Evolutionary conservation across 177 flowering plant genomes (phyloP).

Genomic region (Telopea speciosissima): DNA sequence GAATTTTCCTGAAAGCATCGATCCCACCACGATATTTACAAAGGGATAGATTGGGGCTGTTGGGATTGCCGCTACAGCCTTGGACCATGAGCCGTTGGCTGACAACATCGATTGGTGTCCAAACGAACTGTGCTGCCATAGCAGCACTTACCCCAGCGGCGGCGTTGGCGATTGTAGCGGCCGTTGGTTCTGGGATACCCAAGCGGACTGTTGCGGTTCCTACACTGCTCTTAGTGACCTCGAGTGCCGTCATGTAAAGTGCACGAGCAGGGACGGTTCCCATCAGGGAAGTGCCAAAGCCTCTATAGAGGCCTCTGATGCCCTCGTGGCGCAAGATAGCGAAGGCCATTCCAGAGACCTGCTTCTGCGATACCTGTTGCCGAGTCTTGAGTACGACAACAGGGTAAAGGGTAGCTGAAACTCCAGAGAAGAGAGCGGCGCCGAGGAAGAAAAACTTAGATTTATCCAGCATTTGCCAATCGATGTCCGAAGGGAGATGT

Average conservation of each 20-base stretch:
- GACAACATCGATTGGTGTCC: slow-evolving; percentile 81
- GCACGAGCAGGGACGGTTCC: slow-evolving; percentile 86
- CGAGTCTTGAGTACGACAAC: slow-evolving; percentile 66
- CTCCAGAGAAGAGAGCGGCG: slow-evolving; percentile 63
- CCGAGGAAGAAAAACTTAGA: slow-evolving; percentile 77
- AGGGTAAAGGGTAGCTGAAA: slow-evolving; percentile 66
- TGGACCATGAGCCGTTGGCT: slow-evolving; percentile 85
- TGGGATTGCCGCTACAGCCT: slow-evolving; percentile 22
- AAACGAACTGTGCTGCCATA: slow-evolving; percentile 77
- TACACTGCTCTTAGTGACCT: slow-evolving; percentile 63
- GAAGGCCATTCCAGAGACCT: slow-evolving; percentile 35
- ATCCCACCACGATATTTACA: slow-evolving; percentile 59
- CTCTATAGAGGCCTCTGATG: slow-evolving; percentile 55
- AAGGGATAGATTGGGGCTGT: slow-evolving; percentile 12
- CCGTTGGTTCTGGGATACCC: slow-evolving; percentile 52
- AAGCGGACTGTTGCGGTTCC: slow-evolving; percentile 42
- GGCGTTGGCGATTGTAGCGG: slow-evolving; percentile 60
- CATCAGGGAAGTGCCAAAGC: slow-evolving; percentile 69
- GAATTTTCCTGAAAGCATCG: slow-evolving; percentile 71
- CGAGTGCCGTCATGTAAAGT: slow-evolving; percentile 76
- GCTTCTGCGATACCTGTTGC: slow-evolving; percentile 47
- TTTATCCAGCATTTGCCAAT: slow-evolving; percentile 80
- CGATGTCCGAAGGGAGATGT: slow-evolving; percentile 63
- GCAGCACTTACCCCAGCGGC: slow-evolving; percentile 71
- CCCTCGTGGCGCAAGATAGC: slow-evolving; percentile 50